Base-by-base conservation (phyloP, 2,329 filamentous ascomycete species). In the Neoascochyta sp. region DNA sequence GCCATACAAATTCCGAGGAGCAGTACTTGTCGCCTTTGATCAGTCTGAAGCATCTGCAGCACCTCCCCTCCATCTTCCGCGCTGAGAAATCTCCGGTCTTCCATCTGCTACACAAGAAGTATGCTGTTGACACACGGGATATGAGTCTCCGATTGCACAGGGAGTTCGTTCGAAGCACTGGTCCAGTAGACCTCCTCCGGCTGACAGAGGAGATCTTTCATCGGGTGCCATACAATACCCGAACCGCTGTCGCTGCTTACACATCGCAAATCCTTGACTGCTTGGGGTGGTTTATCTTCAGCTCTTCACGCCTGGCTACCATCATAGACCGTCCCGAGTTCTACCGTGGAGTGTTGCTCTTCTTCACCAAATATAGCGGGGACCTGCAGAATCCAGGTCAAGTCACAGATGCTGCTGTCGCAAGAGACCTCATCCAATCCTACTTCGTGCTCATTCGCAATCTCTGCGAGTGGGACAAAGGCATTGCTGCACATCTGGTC, bases 311-410 rank as follows among this genome's bases (percentile, higher is more conserved):
- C 2, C n/a, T 25, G 7, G 26, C 36, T 4, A 29, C 24, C n/a
- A 22, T 39, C 8, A 36, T 49, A 12, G 32, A 49, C 16, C 41
- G 41, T 19, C 19, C 29, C 4, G 41, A 55, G 5, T 57, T 41
- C 32, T 48, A 40, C 24, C 43, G 39, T 10, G 36, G 46, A 12
- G 33, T 40, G 2, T 25, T 60, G 4, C 39, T 39, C 7, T 54
- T 52, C 31, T 55, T 62, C 25, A 43, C 48, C 10, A 48, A 40
- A 15, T 61, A 57, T 37, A 38, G 52, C 26, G 39, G 28, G 14
- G 47, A 59, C 22, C 41, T 63, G 3, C 49, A 55, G 29, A 41
- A 49, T 10, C 42, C 57, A 12, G 45, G 43, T 26, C 53, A 52
- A 22, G 45, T 52, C 3, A 35, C 43, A 6, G 58, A 61, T 33